A percentile compares a stretch with the other conserved stretches of the same genome.
Conservation (phyloP, 2,329 filamentous ascomycete genomes). For the Calonectria pseudoreteaudii region DNA sequence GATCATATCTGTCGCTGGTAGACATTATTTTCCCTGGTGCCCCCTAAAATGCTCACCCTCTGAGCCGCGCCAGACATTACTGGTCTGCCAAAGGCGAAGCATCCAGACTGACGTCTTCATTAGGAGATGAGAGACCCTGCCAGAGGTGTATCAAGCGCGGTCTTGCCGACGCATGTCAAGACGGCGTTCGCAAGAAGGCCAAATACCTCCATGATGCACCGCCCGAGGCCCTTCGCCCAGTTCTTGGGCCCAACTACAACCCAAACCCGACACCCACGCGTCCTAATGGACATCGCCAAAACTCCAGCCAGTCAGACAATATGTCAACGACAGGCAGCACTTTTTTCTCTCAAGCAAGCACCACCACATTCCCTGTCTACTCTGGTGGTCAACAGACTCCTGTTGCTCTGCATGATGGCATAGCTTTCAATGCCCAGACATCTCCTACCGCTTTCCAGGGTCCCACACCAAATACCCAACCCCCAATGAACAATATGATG, state of each 20-base stretch:
- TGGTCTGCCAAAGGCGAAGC: slow-evolving; percentile 10
- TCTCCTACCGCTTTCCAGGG: slow-evolving; percentile 80
- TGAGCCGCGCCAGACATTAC: slow-evolving; percentile 8
- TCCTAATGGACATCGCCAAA: slow-evolving; percentile 60
- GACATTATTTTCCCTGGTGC: neutral
- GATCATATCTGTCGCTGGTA: neutral
- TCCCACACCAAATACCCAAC: slow-evolving; percentile 60
- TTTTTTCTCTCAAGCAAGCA: slow-evolving; percentile 62
- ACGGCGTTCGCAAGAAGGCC: slow-evolving; percentile 97
- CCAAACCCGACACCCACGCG: slow-evolving; percentile 62
- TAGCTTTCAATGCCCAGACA: slow-evolving; percentile 73
- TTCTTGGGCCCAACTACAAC: slow-evolving; percentile 79
- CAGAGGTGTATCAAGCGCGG: slow-evolving; percentile 94
- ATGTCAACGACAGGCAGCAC: slow-evolving; percentile 56
- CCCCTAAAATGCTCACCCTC: neutral
- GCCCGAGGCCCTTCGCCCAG: slow-evolving; percentile 88
- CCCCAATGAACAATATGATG: slow-evolving; percentile 62
- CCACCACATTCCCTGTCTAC: slow-evolving; percentile 64
- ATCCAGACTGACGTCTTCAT: slow-evolving; percentile 35
- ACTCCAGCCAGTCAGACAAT: slow-evolving; percentile 61
- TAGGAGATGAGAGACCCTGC: slow-evolving; percentile 95
- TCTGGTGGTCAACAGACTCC: slow-evolving; percentile 57
- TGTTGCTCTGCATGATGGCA: slow-evolving; percentile 60
- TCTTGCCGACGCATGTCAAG: slow-evolving; percentile 90
- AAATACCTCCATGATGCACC: slow-evolving; percentile 99